Evolutionary conservation across 495 filamentous ascomycete genomes (phyloP), one percentile per base, ranked within the genome.

Genomic region (Patellaria atrata): DNA sequence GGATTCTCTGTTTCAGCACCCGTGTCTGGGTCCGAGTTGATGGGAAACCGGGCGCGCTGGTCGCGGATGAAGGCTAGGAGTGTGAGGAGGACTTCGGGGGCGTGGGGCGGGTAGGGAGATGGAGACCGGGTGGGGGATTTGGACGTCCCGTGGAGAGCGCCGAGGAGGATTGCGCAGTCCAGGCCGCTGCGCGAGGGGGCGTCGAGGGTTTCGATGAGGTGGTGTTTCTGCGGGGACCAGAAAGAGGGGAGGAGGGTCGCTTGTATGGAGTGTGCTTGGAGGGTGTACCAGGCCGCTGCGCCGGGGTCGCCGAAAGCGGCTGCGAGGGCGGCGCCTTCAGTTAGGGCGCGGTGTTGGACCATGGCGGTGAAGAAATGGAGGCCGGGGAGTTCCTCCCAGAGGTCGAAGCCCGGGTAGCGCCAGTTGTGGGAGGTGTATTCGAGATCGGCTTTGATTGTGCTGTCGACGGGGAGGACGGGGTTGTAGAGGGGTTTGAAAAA

Each of bases 311-410:
- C 38, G 27, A 59, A 53, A 0, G 48, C 32, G 5, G 18, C 24
- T 0, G 58, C 58, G 11, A 61, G 41, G 13, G 51, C 41, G 6
- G 52, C 42, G 2, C 58, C 58, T 20, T 62, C 52, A 6, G 47
- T 35, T 16, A 62, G 25, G 0, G 58, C 58, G 11, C 51, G 59
- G 34, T 65, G 58, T 40, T 74, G 68, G 5, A 65, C 66, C 29
- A 69, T 67, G 4, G 64, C 60, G 4, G 72, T 76, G 47, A 75
- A 77, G 55, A 76, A 75, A 21, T 67, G 71, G 2, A 64, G 59
- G 10, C 72, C 71, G 8, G 58, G 38, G 5, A 62, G 58, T 44
- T 70, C 65, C 43, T 70, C 65, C 65, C 65, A 70, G 6, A 67
- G 53, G 34, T 70, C 65, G 38, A 67, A 70, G 3, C 64, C 63